Conservation (phyloP, 345 rosid species). For the Citrus unshiu region DNA sequence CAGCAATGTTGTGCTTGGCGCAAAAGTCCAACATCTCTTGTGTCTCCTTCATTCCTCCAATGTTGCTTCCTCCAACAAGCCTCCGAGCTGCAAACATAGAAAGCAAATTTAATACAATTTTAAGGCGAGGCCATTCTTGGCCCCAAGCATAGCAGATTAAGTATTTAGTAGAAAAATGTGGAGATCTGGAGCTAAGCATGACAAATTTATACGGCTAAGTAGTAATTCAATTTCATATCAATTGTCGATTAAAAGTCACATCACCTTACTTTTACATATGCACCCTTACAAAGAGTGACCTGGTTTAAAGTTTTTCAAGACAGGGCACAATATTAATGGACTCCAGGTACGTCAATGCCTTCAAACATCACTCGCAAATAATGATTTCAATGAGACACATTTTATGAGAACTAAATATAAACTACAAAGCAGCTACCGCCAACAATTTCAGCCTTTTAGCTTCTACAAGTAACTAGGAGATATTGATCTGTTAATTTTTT, state of each 20-base stretch:
- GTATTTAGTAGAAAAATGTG: background rate
- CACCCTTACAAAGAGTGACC: background rate
- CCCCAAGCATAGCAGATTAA: background rate
- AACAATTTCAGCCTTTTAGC: background rate
- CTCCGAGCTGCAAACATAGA: conserved; percentile 44
- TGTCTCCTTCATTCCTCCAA: conserved; percentile 80
- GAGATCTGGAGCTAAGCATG: background rate
- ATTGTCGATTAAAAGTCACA: too few relatives aligned
- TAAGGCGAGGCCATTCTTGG: background rate
- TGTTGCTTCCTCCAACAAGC: conserved; percentile 78
- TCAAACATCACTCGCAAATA: background rate
- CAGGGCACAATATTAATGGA: background rate
- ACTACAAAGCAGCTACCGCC: background rate
- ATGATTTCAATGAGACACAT: background rate
- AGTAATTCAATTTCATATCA: background rate
- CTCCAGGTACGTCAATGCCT: too few relatives aligned
- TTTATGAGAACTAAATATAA: background rate
- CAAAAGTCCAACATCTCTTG: conserved; percentile 92
- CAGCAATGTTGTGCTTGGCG: conserved; percentile 62
- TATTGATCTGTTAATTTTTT: background rate
- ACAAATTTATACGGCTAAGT: background rate
- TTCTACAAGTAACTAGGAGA: background rate
- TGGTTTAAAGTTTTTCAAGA: background rate
- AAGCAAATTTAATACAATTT: background rate
- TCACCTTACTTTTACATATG: too few relatives aligned